Percentiles rank a stretch among this genome's conserved stretches.
Evolutionary conservation across 2,329 filamentous ascomycete species (phyloP).

Genomic region (Chaetomium sp.): DNA sequence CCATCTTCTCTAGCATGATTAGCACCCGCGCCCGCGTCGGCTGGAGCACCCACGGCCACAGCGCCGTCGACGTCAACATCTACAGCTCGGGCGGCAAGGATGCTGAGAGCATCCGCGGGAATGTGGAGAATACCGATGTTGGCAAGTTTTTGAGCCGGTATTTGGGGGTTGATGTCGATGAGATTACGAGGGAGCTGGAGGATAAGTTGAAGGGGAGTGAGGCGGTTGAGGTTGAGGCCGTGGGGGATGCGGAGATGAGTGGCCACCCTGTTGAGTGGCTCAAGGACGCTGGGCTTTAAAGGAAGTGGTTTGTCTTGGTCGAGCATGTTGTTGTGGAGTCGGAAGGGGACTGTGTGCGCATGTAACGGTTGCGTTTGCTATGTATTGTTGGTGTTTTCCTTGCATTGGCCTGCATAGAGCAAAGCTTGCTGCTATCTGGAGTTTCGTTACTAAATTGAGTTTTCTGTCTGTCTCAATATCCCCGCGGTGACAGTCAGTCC

Average conservation of each 20-base stretch:
- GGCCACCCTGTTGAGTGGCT: slow-evolving; percentile 24
- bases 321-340: background rate
- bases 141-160: slow-evolving; percentile 80
- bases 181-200: slow-evolving; percentile 74
- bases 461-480: background rate
- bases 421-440: background rate
- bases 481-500: too few species aligned
- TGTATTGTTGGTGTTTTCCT: background rate
- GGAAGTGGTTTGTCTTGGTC: background rate
- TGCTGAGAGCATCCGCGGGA: slow-evolving; percentile 70
- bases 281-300: background rate
- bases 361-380: background rate
- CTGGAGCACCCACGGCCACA: slow-evolving; percentile 93
- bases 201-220: slow-evolving; percentile 48
- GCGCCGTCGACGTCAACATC: slow-evolving; percentile 93
- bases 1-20: slow-evolving; percentile 78
- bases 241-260: slow-evolving; percentile 15
- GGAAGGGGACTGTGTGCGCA: background rate
- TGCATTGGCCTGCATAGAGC: background rate
- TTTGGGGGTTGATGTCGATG: slow-evolving; percentile 75
- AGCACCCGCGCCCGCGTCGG: slow-evolving; percentile 86
- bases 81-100: slow-evolving; percentile 75
- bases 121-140: slow-evolving; percentile 93
- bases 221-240: slow-evolving; percentile 13
- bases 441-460: background rate